Base-by-base conservation (phyloP, 179 eudicot genomes). In the Silene vulgaris region DNA sequence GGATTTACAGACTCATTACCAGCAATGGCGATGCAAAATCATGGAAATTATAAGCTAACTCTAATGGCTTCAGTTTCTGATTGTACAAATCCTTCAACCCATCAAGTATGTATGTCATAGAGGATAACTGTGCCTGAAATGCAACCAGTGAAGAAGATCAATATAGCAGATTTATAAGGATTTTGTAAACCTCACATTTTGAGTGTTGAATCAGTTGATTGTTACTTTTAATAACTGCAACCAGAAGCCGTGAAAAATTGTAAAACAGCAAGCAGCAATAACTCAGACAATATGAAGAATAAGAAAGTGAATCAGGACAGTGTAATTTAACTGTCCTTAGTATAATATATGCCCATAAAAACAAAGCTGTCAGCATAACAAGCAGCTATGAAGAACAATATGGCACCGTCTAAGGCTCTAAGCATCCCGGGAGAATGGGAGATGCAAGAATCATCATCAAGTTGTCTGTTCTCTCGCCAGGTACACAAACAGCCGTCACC, bases 61-160 rank as follows among this genome's bases (percentile, higher is more conserved):
- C 98, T 67, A 93, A 71, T 48, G 98, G 97, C 89, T 90, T 91
- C 29, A 93, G 83, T 80, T 93, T 93, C 75, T 93, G 89, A 70
- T 71, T 81, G 65, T 93, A 93, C 78, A 93, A 62, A 71, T 74
- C 88, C 87, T 93, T 93, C 81, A 91, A 84, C 8, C 98, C 98
- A 84, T 93, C 95, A 81, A 77, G 75, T 21, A 93, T 84, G 26
- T 93, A 93, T 77, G 90, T 87, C 54, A 91, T 89, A 23, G 88
- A 76, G 71, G 74, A 70, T 7, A 77, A 69, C 50, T 82, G 75
- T 56, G 66, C 70, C 80, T 84, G 82, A 80, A 80, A 71, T 19
- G 56, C 19, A 56, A 35, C 72, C 71, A 70, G 16, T n/a, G 21
- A 74, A 32, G n/a, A 75, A 8, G 35, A 66, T 65, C 52, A 83